phyloP scores from a whole-genome alignment of 306 rosid species.

The Styphnolobium japonicum region DNA sequence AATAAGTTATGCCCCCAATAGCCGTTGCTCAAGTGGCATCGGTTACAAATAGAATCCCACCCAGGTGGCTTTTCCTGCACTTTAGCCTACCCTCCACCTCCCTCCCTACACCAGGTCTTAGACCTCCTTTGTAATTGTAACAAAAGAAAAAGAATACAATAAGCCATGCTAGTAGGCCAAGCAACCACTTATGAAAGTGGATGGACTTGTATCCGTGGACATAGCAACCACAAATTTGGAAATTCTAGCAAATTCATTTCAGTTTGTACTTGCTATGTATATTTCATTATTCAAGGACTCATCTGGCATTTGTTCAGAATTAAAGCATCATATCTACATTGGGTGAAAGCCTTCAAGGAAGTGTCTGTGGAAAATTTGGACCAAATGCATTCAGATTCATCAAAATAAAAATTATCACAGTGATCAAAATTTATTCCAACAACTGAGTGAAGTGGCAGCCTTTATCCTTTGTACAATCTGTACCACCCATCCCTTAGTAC shows the following conservation, averaged over 20 bases:
- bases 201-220: not conserved
- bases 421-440: not conserved
- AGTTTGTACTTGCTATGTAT: not conserved
- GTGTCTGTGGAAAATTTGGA: not conserved
- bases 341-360: not conserved
- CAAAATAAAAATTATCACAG: not conserved
- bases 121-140: too few species aligned
- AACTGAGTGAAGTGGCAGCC: not conserved
- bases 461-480: not conserved
- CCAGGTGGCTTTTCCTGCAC: too few species aligned
- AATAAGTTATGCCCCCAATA: too few species aligned
- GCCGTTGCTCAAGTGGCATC: too few species aligned
- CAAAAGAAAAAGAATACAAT: too few species aligned
- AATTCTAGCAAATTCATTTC: not conserved
- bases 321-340: not conserved
- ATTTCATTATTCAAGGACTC: not conserved
- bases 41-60: too few species aligned
- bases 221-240: not conserved
- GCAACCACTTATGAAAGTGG: not conserved
- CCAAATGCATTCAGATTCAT: not conserved
- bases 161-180: not conserved
- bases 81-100: too few species aligned
- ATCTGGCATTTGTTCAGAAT: not conserved
- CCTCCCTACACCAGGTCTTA: too few species aligned
- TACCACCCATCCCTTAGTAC: not conserved